Evolutionary conservation across 1,139 yeast species (phyloP), one percentile per base, ranked within the genome.

Genomic region (Geotrichum citri-aurantii): DNA sequence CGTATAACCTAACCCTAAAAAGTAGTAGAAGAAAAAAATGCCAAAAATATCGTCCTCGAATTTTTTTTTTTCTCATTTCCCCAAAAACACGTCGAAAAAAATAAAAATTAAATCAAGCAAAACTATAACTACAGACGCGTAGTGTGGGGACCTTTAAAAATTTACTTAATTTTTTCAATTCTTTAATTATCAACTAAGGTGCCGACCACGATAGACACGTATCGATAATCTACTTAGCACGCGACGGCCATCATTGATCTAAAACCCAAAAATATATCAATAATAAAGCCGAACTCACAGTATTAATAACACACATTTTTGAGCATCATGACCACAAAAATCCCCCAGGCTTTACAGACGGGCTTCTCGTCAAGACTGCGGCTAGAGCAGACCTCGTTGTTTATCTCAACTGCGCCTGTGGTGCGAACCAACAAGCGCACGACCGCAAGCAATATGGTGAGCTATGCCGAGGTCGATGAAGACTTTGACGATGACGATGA

Each of bases 351-450:
- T 0, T 77, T 85, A 59, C 77, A 87, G 21, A 83, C 93, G 0
- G 87, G 90, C 40, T 81, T 86, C 63, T 78, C 84, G 50, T 81
- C 87, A 57, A 78, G 95, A 63, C 76, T 87, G 40, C 77, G 83
- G 55, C 80, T 84, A 61, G 86, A 82, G 57, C 85, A 84, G 65
- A 84, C 84, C 11, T 86, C 92, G 14, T 75, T 91, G 50, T 81
- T 86, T 62, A 79, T 86, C 54, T 81, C 90, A 2, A 69, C 75
- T n/a, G 86, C 88, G 4, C 90, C 92, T 2, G 84, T 86, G 2
- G 83, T 90, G 7, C 81, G 97, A 64, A 80, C 87, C 48, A 87
- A 91, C 44, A 90, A 90, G 69, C 80, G 97, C 66, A 85, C 91
- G 3, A 77, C 81, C 17, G 64, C 68, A 2, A 63, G 63, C 19